Evolutionary conservation across 2,329 filamentous ascomycete species (phyloP).

Genomic region (Zarea fungicola): DNA sequence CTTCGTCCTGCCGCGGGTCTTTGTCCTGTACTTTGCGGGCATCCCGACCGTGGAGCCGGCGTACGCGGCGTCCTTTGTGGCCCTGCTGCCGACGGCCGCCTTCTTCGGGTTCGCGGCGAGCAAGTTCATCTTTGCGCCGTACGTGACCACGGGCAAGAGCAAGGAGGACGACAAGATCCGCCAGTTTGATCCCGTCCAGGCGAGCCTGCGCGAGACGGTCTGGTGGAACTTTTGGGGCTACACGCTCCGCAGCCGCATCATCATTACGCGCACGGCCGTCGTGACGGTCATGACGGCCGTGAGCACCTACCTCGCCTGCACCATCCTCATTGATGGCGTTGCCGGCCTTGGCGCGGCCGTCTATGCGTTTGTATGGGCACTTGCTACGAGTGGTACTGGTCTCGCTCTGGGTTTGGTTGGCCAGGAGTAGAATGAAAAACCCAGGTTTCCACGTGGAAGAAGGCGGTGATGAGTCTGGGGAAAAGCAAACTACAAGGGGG

Average conservation of each 20-base stretch:
- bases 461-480: no score
- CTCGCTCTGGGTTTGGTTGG: slow-evolving; percentile 47
- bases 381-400: slow-evolving; percentile 57
- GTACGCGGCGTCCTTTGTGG: slow-evolving; percentile 56
- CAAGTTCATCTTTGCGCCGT: slow-evolving; percentile 72
- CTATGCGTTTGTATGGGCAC: slow-evolving; percentile 73
- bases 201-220: slow-evolving; percentile 65
- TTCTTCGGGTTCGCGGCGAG: slow-evolving; percentile 64
- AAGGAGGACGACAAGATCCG: slow-evolving; percentile 43
- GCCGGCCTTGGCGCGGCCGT: slow-evolving; percentile 63
- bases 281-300: slow-evolving; percentile 52
- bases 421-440: slow-evolving; percentile 31
- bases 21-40: slow-evolving; percentile 71
- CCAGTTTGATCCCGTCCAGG: slow-evolving; percentile 58
- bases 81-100: slow-evolving; percentile 54
- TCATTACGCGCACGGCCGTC: slow-evolving; percentile 59
- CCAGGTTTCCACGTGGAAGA: background rate
- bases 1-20: slow-evolving; percentile 63
- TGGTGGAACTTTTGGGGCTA: slow-evolving; percentile 69
- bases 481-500: no score
- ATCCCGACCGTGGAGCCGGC: slow-evolving; percentile 64
- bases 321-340: slow-evolving; percentile 63
- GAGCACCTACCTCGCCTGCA: slow-evolving; percentile 60
- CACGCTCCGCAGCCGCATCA: slow-evolving; percentile 54
- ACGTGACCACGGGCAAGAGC: slow-evolving; percentile 48